Base-by-base conservation (phyloP, 1,139 yeast genomes). In the Blastobotrys illinoisensis region DNA sequence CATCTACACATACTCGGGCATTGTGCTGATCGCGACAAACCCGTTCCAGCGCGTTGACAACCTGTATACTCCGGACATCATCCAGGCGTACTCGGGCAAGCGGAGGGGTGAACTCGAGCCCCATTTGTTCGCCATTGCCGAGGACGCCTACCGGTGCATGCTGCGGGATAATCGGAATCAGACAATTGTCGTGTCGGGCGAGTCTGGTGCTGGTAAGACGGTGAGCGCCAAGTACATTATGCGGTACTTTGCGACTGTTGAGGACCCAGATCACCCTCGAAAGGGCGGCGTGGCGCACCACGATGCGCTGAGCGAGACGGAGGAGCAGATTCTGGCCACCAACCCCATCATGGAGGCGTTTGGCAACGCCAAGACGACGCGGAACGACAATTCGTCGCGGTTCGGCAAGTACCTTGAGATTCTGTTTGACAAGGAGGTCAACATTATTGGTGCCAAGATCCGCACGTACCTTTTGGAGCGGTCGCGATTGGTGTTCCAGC, bases 331-430 rank as follows among this genome's bases (percentile, higher is more conserved):
- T 56, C 78, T 93, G 67, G 99, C 99, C 16, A 93, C 99, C 0
- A 93, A 93, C 69, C 99, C 99, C 5, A 93, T 93, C 64, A 90
- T 93, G 95, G 99, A 93, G 74, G 95, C 98, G 0, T 93, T 93
- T 71, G 99, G 99, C 78, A 93, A 93, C 70, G 98, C 99, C 13
- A 93, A 93, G 71, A 93, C 99, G 3, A 90, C 96, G 2, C 83
- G 99, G 75, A 93, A 93, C 69, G 98, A 93, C 72, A 93, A 93
- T 72, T 93, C 98, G 45, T 91, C 98, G 18, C 85, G 99, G 70
- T 93, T 93, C 69, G 99, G 99, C 68, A 93, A 93, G 71, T 93
- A 93, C 69, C 78, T 93, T 67, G 98, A 93, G 72, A 93, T 93
- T 63, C 76, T 89, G 62, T 93, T 93, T 68, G 86, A 90, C 71